Conservation (phyloP, 495 filamentous ascomycete genomes). For the Aspergillus kassunensis region DNA sequence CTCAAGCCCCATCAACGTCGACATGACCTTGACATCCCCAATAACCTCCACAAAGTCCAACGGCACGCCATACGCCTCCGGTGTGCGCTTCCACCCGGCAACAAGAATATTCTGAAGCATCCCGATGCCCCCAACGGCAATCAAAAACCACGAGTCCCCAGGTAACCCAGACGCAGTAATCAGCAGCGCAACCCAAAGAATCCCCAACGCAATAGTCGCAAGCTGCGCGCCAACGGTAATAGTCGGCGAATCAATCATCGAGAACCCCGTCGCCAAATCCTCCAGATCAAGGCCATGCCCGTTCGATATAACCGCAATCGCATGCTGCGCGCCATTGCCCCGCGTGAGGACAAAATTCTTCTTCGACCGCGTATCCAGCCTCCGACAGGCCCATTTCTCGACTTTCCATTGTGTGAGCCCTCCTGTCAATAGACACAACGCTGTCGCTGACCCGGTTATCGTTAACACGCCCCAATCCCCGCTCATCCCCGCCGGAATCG, state of each 20-base stretch:
- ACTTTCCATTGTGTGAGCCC: slow-evolving; percentile 42
- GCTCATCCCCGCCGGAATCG: slow-evolving; percentile 37
- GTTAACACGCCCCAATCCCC: slow-evolving; percentile 45
- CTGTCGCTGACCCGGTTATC: slow-evolving; percentile 36
- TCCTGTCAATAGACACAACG: slow-evolving; percentile 33
- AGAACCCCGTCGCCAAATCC: slow-evolving; percentile 35
- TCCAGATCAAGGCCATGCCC: slow-evolving; percentile 43
- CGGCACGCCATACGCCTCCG: slow-evolving; percentile 26
- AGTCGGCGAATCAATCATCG: slow-evolving; percentile 13
- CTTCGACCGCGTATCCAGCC: slow-evolving; percentile 6
- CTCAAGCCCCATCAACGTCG: slow-evolving; percentile 28
- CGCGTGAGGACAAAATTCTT: slow-evolving; percentile 35
- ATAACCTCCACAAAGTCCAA: slow-evolving; percentile 24
- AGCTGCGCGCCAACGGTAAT: slow-evolving; percentile 13
- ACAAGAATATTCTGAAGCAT: slow-evolving; percentile 45
- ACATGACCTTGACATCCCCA: slow-evolving; percentile 29
- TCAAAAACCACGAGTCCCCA: slow-evolving; percentile 39
- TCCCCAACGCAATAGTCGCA: slow-evolving; percentile 17
- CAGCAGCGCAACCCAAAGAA: slow-evolving; percentile 39
- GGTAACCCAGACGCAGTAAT: slow-evolving; percentile 32
- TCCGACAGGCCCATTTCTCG: slow-evolving; percentile 51
- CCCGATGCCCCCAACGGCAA: slow-evolving; percentile 40
- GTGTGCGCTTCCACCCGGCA: slow-evolving; percentile 29
- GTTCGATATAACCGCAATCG: slow-evolving; percentile 35
- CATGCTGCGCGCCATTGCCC: slow-evolving; percentile 45